These are phyloP conservation scores for Blastocystis sp. DNA, from an alignment of 352 stramenopile genomes.

Conservation along the genomic window DNA sequence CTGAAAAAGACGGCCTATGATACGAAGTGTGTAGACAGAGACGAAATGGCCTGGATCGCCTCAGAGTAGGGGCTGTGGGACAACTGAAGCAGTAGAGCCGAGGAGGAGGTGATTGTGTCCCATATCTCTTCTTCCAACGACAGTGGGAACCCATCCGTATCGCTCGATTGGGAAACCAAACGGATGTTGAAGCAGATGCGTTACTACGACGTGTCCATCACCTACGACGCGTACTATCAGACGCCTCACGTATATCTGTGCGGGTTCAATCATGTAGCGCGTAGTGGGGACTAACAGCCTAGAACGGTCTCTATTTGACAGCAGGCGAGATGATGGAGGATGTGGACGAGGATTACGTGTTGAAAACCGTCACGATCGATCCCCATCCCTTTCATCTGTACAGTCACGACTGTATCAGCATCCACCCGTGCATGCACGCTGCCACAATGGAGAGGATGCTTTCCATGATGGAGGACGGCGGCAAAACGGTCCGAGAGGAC, in stretches of 20 bases:
- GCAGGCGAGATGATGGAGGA: slow-evolving; percentile 93
- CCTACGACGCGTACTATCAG: slow-evolving; percentile 99
- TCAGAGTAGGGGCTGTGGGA: not conserved
- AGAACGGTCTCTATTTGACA: slow-evolving; percentile 79
- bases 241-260: slow-evolving; percentile 96
- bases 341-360: slow-evolving; percentile 97
- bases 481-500: slow-evolving; percentile 78
- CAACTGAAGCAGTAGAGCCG: not conserved
- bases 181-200: slow-evolving; percentile 75
- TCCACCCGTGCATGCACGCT: slow-evolving; percentile 96
- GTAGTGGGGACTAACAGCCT: not conserved
- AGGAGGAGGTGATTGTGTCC: not conserved
- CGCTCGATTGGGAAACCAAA: slow-evolving; percentile 74
- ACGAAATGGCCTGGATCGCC: not conserved
- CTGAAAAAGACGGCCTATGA: not conserved
- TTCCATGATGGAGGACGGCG: slow-evolving; percentile 82
- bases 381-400: slow-evolving; percentile 85
- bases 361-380: slow-evolving; percentile 97
- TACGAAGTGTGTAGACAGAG: not conserved
- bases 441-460: slow-evolving; percentile 97
- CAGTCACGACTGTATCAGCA: slow-evolving; percentile 84
- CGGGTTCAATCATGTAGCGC: slow-evolving; percentile 84
- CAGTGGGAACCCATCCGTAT: slow-evolving; percentile 67
- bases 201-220: slow-evolving; percentile 96
- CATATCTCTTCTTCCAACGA: not conserved